phyloP scores from a whole-genome alignment of 202 grass and related monocot genomes.

The Digitaria exilis region DNA sequence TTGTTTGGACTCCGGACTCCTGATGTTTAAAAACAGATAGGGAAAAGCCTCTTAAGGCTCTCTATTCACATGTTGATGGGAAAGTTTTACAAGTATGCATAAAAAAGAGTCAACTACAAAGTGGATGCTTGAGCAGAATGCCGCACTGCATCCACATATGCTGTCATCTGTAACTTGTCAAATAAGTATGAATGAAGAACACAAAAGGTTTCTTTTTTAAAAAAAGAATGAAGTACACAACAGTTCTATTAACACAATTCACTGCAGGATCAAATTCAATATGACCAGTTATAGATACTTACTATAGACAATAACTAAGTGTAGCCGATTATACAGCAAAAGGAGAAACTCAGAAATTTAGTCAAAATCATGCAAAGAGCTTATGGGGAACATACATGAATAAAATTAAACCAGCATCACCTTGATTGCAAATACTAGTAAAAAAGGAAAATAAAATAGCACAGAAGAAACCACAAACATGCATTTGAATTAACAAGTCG shows the following conservation, averaged over 20 bases:
- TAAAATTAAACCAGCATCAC: neutral
- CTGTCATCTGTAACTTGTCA: neutral
- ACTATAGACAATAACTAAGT: neutral
- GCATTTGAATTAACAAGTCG: neutral
- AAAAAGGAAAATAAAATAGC: neutral
- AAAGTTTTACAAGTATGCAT: neutral
- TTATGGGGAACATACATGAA: neutral
- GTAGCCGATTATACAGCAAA: neutral
- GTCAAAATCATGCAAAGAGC: neutral
- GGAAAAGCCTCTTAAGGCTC: neutral
- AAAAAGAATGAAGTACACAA: too few relatives aligned
- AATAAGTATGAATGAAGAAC: neutral
- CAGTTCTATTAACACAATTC: neutral
- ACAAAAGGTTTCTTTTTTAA: too few relatives aligned
- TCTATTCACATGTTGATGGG: neutral
- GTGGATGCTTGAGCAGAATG: neutral
- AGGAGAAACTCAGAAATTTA: neutral
- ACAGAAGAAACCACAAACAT: neutral
- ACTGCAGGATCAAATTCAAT: neutral
- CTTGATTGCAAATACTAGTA: neutral
- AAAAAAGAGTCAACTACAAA: neutral
- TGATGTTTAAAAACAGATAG: neutral
- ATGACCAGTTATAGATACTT: neutral
- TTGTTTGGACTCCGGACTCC: neutral
- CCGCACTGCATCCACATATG: neutral